Conservation (phyloP, 768 basidiomycete genomes). For the Agaricus subrufescens region DNA sequence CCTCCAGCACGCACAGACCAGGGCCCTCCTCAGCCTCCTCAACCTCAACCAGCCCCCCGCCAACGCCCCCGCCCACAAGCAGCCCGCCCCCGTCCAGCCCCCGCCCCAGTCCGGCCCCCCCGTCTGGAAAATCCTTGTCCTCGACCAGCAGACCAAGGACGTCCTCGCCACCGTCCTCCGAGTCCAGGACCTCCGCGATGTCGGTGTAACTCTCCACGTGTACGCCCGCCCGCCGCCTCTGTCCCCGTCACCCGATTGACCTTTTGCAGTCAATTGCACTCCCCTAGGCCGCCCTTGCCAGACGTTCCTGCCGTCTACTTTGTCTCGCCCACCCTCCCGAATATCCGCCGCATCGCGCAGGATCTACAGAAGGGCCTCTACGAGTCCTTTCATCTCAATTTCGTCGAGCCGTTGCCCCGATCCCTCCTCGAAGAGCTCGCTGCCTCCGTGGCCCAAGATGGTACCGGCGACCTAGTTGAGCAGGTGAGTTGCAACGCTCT, state of each 20-base stretch:
- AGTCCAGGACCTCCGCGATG: slow-evolving; percentile 94
- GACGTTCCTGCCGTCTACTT: slow-evolving; percentile 99
- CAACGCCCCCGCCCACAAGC: slow-evolving; percentile 25
- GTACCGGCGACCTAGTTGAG: slow-evolving; percentile 75
- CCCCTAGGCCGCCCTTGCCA: slow-evolving; percentile 79
- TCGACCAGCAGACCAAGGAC: slow-evolving; percentile 96
- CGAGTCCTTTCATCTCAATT: slow-evolving; percentile 91
- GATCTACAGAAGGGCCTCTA: slow-evolving; percentile 89
- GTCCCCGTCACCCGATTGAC: background rate
- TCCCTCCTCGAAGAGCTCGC: slow-evolving; percentile 92
- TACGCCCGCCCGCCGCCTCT: slow-evolving; percentile 37
- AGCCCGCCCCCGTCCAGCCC: slow-evolving; percentile 42
- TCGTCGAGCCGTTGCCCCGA: slow-evolving; percentile 88
- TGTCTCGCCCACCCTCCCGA: slow-evolving; percentile 82
- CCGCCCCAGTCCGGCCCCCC: slow-evolving; percentile 61
- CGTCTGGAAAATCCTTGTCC: slow-evolving; percentile 93
- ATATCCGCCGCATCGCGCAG: slow-evolving; percentile 87
- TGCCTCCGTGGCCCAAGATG: slow-evolving; percentile 77
- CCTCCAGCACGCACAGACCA: slow-evolving; percentile 85
- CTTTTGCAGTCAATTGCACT: slow-evolving; percentile 76
- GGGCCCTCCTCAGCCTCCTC: slow-evolving; percentile 78
- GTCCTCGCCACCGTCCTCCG: slow-evolving; percentile 92
- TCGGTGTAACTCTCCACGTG: slow-evolving; percentile 98
- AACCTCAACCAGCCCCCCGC: slow-evolving; percentile 70
- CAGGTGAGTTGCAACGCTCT: slow-evolving; percentile 43